Evolutionary conservation across 192 early-diverging fungal species (phyloP).

Genomic region (Spizellomyces sp.): DNA sequence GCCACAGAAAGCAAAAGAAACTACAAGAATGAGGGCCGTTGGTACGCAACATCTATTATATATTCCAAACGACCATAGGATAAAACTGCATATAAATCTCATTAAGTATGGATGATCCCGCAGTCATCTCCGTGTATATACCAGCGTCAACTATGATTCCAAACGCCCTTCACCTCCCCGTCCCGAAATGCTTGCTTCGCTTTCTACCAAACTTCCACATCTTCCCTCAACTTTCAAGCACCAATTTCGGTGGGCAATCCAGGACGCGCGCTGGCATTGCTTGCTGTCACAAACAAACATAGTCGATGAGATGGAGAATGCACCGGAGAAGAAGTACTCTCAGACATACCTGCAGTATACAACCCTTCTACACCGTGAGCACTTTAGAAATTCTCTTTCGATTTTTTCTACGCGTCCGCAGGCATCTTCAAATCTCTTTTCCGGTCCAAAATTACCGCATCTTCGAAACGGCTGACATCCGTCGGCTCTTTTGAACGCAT

Average conservation of each 20-base stretch:
- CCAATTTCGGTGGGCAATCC: slow-evolving; percentile 33
- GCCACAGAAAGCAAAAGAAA: no score
- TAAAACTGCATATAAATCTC: no score
- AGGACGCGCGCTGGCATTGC: slow-evolving; percentile 30
- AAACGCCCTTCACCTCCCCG: no score
- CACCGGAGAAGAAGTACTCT: no score
- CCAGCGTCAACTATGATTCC: no score
- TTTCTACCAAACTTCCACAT: no score
- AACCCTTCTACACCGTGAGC: slow-evolving; percentile 82
- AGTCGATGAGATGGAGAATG: neutral
- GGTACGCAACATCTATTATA: no score
- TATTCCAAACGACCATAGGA: no score
- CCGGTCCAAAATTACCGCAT: slow-evolving; percentile 79
- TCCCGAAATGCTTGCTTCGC: no score
- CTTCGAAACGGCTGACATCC: slow-evolving; percentile 58
- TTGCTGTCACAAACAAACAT: slow-evolving; percentile 25
- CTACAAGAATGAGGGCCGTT: no score
- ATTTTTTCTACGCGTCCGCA: slow-evolving; percentile 56
- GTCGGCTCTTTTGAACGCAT: slow-evolving; percentile 62
- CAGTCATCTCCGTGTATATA: no score
- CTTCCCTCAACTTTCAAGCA: slow-evolving; percentile 27
- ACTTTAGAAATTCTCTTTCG: slow-evolving; percentile 81
- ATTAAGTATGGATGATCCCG: no score
- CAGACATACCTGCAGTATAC: slow-evolving; percentile 73
- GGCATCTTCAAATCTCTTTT: slow-evolving; percentile 45